Conservation (phyloP, 2,329 filamentous ascomycete genomes). For the Aureobasidium uvarum region DNA sequence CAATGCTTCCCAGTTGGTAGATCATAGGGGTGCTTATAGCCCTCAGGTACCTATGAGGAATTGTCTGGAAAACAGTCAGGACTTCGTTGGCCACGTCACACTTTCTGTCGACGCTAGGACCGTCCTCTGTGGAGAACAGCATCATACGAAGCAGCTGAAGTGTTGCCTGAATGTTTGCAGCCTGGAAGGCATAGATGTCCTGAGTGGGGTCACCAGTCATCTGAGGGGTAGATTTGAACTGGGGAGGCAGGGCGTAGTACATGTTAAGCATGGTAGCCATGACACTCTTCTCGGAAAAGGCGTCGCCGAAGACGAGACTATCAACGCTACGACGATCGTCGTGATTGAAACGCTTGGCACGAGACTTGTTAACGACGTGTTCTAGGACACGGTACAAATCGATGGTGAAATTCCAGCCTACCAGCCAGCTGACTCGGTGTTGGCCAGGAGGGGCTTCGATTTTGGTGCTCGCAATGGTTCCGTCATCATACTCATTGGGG, state of each 20-base stretch:
- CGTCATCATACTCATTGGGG: conserved; percentile 51
- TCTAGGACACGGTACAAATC: conserved; percentile 58
- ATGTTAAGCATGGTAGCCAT: conserved; percentile 36
- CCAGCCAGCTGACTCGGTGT: conserved; percentile 47
- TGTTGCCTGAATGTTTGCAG: conserved; percentile 53
- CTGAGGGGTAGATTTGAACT: conserved; percentile 35
- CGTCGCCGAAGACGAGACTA: conserved; percentile 34
- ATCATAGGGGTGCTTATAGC: conserved; percentile 52
- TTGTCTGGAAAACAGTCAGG: conserved; percentile 45
- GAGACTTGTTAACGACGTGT: conserved; percentile 43
- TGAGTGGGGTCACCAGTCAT: conserved; percentile 39
- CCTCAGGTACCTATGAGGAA: conserved; percentile 48
- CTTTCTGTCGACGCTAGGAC: conserved; percentile 43
- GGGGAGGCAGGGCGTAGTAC: conserved; percentile 35
- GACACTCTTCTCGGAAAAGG: conserved; percentile 34
- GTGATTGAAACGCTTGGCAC: conserved; percentile 33
- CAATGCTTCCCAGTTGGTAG: conserved; percentile 52
- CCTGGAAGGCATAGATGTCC: conserved; percentile 50
- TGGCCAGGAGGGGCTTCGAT: conserved; percentile 25
- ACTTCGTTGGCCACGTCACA: conserved; percentile 50
- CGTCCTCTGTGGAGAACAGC: conserved; percentile 35
- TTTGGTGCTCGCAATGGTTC: conserved; percentile 42
- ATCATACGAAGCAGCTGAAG: conserved; percentile 52
- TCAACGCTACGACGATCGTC: conserved; percentile 27
- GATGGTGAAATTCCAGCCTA: conserved; percentile 59